Percentiles rank a stretch among this genome's conserved stretches.
These are phyloP conservation scores for Fragaria ananassa DNA, from an alignment of 306 rosid species.

Conservation along the genomic window DNA sequence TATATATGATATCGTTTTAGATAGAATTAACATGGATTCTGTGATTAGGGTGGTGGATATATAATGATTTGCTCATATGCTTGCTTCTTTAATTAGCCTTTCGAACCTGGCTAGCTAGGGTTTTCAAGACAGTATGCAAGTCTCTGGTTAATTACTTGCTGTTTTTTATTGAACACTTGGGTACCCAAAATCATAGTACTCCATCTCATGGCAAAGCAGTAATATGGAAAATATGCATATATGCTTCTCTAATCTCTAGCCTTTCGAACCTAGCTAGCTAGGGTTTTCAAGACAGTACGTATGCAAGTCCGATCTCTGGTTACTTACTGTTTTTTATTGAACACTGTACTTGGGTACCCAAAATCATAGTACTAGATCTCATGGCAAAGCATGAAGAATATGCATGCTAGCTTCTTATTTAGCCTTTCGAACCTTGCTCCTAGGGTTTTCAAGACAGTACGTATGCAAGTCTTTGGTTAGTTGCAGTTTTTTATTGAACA, in stretches of 20 bases:
- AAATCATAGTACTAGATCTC: conserved; percentile 12
- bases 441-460: conserved; percentile 32
- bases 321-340: conserved; percentile 2
- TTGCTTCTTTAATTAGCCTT: conserved; percentile 31
- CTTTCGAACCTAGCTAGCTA: conserved; percentile 29
- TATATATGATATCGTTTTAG: conserved; percentile 6
- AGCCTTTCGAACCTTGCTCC: conserved; percentile 29
- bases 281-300: conserved; percentile 30
- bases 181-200: conserved; percentile 13
- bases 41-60: conserved; percentile 29
- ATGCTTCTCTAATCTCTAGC: conserved; percentile 1
- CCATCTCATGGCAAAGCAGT: conserved; percentile 8
- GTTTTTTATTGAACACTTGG: not conserved
- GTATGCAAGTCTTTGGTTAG: not conserved
- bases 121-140: conserved; percentile 39
- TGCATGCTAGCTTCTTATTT: conserved; percentile 23
- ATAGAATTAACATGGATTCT: not conserved
- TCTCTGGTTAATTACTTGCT: conserved; percentile 13
- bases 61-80: conserved; percentile 47
- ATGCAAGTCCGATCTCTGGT: conserved; percentile 17
- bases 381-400: not conserved
- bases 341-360: not conserved
- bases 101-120: conserved; percentile 24
- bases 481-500: not conserved
- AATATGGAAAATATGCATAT: too few species aligned